These are phyloP conservation scores for Zygosaccharomyces pseudorouxii DNA, from an alignment of 805 yeast genomes.

Conservation along the genomic window DNA sequence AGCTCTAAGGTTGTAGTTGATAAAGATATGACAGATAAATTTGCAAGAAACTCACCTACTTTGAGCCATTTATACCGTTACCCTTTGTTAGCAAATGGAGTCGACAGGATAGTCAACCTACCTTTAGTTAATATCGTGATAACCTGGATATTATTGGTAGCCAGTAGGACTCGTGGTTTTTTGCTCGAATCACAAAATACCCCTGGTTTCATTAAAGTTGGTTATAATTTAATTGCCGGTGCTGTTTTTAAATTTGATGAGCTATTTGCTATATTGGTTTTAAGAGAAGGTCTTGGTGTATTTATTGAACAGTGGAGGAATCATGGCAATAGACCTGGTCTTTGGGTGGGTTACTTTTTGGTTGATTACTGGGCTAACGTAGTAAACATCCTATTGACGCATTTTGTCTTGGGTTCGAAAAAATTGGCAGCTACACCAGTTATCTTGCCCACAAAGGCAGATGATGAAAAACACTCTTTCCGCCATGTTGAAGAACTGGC, in stretches of 20 bases:
- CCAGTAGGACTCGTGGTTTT: conserved; percentile 11
- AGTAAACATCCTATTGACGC: conserved; percentile 27
- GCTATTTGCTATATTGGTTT: conserved; percentile 24
- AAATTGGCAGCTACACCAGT: conserved; percentile 12
- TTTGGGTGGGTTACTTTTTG: conserved; percentile 29
- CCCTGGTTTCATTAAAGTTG: conserved; percentile 18
- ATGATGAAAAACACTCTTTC: conserved; percentile 8
- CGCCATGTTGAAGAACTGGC: conserved; percentile 31
- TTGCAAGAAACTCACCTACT: conserved; percentile 27
- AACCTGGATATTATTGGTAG: conserved; percentile 13
- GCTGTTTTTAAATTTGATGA: conserved; percentile 21
- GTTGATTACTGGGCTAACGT: conserved; percentile 33
- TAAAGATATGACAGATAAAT: conserved; percentile 23
- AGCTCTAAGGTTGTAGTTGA: conserved; percentile 20
- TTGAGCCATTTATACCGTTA: conserved; percentile 25
- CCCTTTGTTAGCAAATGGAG: conserved; percentile 13
- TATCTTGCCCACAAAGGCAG: conserved; percentile 4
- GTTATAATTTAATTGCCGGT: conserved; percentile 15
- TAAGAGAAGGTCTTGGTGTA: conserved; percentile 32
- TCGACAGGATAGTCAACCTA: conserved; percentile 17
- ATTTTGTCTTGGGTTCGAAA: conserved; percentile 30
- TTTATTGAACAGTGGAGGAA: conserved; percentile 16
- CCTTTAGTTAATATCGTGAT: conserved; percentile 19
- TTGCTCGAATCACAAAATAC: conserved; percentile 21
- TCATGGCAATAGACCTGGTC: conserved; percentile 23